Base-by-base conservation (phyloP, 176 grass and related monocot genomes). In the Urochloa ruziziensis region DNA sequence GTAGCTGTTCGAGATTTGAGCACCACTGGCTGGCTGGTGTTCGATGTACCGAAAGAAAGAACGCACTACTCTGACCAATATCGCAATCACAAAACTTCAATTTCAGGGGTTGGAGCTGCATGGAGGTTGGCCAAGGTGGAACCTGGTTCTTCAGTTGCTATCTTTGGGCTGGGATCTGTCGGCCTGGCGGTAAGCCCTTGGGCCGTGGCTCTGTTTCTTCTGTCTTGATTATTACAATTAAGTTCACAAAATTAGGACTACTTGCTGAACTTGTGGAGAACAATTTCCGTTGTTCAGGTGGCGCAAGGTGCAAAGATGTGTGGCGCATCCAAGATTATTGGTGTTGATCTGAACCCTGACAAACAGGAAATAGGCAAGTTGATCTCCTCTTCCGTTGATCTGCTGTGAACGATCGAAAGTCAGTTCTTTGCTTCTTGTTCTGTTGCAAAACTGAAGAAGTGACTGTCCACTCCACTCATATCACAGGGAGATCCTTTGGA, bases 151-250 rank as follows among this genome's bases (percentile, higher is more conserved):
- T 84, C 94, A 0, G 89, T 97, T 3, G 91, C 78, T 1, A 70
- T 92, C 25, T 94, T 97, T 17, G 94, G 94, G 2, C 88, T 97
- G 1, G 94, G 94, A 72, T 51, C 91, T 0, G 82, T 97, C 15
- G 94, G 94, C 29, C 46, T 94, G 49, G 82, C 87, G 68, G 92
- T 92, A 87, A 83, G 57, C 33, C 9, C 14, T n/a, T n/a, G n/a
- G n/a, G n/a, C n/a, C n/a, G n/a, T n/a, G n/a, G n/a, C n/a, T n/a
- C n/a, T n/a, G n/a, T n/a, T n/a, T n/a, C n/a, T n/a, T n/a, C n/a
- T n/a, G n/a, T n/a, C n/a, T n/a, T n/a, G n/a, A n/a, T n/a, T n/a
- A n/a, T n/a, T n/a, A n/a, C n/a, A n/a, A n/a, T n/a, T n/a, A n/a
- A n/a, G n/a, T n/a, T n/a, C n/a, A n/a, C n/a, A n/a, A n/a, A n/a